Base-by-base conservation (phyloP, 305 asterid species). In the Fraxinus xanthoxyloides region DNA sequence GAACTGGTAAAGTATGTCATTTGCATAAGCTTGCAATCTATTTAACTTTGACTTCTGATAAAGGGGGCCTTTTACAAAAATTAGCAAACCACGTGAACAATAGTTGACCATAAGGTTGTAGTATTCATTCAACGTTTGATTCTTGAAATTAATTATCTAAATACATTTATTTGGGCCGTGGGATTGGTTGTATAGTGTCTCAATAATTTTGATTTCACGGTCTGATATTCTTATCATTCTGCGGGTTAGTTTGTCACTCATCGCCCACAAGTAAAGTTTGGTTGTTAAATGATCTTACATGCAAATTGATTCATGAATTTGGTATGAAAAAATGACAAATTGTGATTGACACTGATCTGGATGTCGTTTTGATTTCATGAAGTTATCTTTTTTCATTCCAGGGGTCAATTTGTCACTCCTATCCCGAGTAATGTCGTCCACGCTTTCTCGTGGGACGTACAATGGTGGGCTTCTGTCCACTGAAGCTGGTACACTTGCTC, bases 401-500 rank as follows among this genome's bases (percentile, higher is more conserved):
- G 99, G 99, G n/a, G 98, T 94, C 19, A 97, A 97, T 77, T 81
- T 97, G 72, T 93, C 99, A 0, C 90, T 97, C 31, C 98, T 96
- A 79, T 96, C 99, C 15, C 89, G 97, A 85, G 99, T 96, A 32
- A 96, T 94, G 99, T 93, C 98, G 10, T 96, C 98, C 6, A 85
- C 98, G 88, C 99, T 96, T 75, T 94, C 98, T 81, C 97, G 97
- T 23, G 99, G 99, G 48, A 96, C 98, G 40, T 94, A 76, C 89
- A 96, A 96, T 1, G 99, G 99, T 0, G 99, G 99, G 32, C 95
- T 96, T 82, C 79, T 94, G 86, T 96, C 98, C 10, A 96, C 99
- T 1, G 98, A 94, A 89, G 98, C 99, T 23, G 99, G 99, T 76
- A 94, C 99, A 2, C 77, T 97, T 43, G 98, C 98, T n/a, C 91